Base-by-base conservation (phyloP, 1,139 yeast species). In the Saccharomycopsis crataegensis region DNA sequence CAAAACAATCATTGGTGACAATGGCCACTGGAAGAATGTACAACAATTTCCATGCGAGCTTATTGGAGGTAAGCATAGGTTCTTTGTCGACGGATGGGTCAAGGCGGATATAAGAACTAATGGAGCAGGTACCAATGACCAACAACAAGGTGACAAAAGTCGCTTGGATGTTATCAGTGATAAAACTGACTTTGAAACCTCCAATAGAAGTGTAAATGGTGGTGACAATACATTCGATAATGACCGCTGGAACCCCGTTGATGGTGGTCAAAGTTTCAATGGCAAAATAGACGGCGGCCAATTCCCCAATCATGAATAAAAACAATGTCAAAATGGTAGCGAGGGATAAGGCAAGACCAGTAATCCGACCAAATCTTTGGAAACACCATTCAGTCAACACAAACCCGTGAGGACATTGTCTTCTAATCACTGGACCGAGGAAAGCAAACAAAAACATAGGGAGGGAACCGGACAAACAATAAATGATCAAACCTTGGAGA, bases 331-430 rank as follows among this genome's bases (percentile, higher is more conserved):
- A 75, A 56, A 91, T 78, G 2, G 96, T 89, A 68, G 90, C 88
- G 50, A 82, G 82, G 5, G 95, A 83, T 54, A 91, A 70, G 62
- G 87, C 88, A 60, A 88, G 72, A 1, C 87, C 86, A 6, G 96
- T 76, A 22, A 83, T 69, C 6, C 75, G 65, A 1, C 97, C 98
- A 64, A 76, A 91, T 59, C 97, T 74, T 46, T 79, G 81, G 64
- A 88, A 78, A 12, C 88, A 94, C 98, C 98, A 91, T 66, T 90
- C 96, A n/a, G 96, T 88, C 60, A 91, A 73, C 44, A 91, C 89
- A 65, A 91, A 91, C 5, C 97, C 98, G 8, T 86, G 82, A 0
- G 98, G 97, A 63, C 96, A 87, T 61, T 78, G 78, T 58, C 73
- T 77, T 61, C 96, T 75, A 58, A 91, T 84, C 11, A 82, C 66